These are phyloP conservation scores for Botryococcus braunii DNA, from an alignment of 163 green algal species.

Conservation along the genomic window DNA sequence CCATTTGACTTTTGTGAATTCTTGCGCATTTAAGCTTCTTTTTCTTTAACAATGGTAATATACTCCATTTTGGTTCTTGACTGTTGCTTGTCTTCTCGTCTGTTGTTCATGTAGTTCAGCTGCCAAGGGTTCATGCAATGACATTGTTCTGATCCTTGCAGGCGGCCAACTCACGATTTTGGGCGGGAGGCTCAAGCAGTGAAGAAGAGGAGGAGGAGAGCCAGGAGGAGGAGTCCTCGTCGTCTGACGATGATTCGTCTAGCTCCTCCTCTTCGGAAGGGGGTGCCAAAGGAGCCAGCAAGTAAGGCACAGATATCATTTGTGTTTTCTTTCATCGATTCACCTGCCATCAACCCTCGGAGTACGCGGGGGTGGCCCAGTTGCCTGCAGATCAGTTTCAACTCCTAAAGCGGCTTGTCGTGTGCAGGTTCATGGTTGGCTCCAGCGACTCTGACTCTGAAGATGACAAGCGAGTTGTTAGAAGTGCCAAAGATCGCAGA, in stretches of 20 bases:
- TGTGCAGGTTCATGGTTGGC: constrained; percentile 61
- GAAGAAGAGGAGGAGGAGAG: background rate
- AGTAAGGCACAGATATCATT: constrained; percentile 8
- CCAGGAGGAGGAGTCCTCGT: constrained; percentile 10
- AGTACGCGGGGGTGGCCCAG: constrained; percentile 1
- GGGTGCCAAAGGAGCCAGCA: constrained; percentile 19
- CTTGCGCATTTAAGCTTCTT: no score
- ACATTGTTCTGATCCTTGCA: no score
- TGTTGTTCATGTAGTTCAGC: no score
- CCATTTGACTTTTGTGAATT: no score
- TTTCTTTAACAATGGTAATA: no score
- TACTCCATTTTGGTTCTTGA: no score
- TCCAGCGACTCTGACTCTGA: constrained; percentile 70
- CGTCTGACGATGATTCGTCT: constrained; percentile 46
- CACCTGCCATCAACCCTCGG: background rate
- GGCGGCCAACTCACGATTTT: no score
- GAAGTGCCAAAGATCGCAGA: constrained; percentile 80
- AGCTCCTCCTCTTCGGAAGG: no score
- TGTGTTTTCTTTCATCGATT: no score
- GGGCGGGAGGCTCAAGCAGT: background rate
- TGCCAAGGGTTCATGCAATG: no score
- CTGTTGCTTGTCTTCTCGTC: no score
- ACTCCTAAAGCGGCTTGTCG: background rate
- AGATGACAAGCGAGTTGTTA: constrained; percentile 74
- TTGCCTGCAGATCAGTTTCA: background rate